phyloP scores from a whole-genome alignment of 2,329 filamentous ascomycete genomes.

The Colletotrichum sojae region DNA sequence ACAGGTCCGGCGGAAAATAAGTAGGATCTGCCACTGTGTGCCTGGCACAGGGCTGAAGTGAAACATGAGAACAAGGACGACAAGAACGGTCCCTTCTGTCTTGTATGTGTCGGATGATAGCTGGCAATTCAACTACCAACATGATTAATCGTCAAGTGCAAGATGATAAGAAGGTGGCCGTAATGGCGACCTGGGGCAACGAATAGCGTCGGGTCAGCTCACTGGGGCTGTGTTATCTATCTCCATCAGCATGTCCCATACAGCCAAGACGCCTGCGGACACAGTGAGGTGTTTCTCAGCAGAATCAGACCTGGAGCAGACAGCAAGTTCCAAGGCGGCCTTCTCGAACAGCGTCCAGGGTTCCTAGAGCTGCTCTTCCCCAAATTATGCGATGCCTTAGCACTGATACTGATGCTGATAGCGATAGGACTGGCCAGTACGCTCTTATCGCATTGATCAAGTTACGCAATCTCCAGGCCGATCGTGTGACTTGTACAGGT shows the following conservation, averaged over 20 bases:
- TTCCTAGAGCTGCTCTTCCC: conserved; percentile 33
- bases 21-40: neutral
- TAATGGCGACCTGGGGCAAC: neutral
- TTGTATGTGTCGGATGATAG: neutral
- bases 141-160: too few relatives aligned
- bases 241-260: neutral
- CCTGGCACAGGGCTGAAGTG: conserved; percentile 13
- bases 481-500: conserved; percentile 37
- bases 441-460: conserved; percentile 36
- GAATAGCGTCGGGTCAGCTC: neutral
- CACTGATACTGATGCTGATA: conserved; percentile 14
- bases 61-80: conserved; percentile 19
- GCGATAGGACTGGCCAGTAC: conserved; percentile 20
- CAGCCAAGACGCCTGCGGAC: too few relatives aligned
- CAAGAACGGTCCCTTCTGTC: conserved; percentile 9
- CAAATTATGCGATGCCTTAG: conserved; percentile 29
- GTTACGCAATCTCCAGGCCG: conserved; percentile 31
- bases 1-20: neutral
- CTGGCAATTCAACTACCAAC: neutral
- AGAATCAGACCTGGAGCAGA: neutral
- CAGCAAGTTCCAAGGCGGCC: conserved; percentile 14
- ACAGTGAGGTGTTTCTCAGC: too few relatives aligned
- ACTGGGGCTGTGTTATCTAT: neutral
- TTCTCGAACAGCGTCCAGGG: conserved; percentile 30
- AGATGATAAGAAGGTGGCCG: neutral